Conservation (phyloP, 345 rosid genomes). For the Tarenaya hassleriana region DNA sequence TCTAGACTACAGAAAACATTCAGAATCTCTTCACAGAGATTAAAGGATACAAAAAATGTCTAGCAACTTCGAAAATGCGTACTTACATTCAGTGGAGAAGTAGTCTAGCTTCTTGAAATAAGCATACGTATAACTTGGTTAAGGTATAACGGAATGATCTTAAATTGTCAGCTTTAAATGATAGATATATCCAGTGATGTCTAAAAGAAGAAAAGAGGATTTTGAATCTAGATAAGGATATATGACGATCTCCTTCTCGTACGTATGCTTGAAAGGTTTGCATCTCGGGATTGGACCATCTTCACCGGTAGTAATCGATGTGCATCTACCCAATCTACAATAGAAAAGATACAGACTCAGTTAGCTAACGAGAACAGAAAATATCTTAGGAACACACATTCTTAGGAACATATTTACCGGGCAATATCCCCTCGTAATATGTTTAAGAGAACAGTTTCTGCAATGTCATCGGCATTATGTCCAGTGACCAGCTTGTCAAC, state of each 20-base stretch:
- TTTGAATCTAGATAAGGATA: constrained; percentile 50
- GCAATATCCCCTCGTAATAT: constrained; percentile 92
- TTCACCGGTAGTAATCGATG: constrained; percentile 84
- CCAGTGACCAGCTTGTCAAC: constrained; percentile 91
- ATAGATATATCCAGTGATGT: not conserved
- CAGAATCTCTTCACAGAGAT: not conserved
- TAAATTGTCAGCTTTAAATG: not conserved
- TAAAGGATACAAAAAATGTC: not conserved
- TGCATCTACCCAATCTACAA: constrained; percentile 79
- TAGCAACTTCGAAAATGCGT: not conserved
- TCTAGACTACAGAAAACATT: not conserved
- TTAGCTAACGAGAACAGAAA: not conserved
- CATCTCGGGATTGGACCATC: constrained; percentile 96
- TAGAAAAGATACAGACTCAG: not conserved
- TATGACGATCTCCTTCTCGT: constrained; percentile 96
- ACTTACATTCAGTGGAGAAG: constrained; percentile 99
- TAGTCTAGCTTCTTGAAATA: constrained; percentile 94
- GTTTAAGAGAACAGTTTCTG: constrained; percentile 87
- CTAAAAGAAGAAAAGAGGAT: not conserved
- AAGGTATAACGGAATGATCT: constrained; percentile 38
- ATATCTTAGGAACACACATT: not conserved
- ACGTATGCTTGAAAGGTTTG: constrained; percentile 93
- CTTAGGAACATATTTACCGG: constrained; percentile 37
- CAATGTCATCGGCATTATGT: constrained; percentile 96
- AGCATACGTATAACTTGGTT: constrained; percentile 70